phyloP scores from a whole-genome alignment of 805 yeast genomes.

The Pichia ethanolica region DNA sequence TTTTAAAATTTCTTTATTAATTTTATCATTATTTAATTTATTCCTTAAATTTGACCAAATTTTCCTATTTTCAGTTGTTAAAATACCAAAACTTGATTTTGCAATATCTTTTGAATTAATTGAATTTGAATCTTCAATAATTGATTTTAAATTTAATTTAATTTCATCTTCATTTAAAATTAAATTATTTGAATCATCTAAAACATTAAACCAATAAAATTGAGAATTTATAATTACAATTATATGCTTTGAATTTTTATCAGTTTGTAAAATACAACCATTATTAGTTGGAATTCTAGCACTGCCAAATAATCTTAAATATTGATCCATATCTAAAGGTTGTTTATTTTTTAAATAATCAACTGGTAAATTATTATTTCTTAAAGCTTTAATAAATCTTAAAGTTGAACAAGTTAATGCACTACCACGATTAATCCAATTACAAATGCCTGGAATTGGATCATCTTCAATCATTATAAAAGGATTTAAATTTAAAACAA shows the following conservation, averaged over 20 bases:
- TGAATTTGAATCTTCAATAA: constrained; percentile 61
- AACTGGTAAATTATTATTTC: constrained; percentile 64
- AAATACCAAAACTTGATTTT: constrained; percentile 76
- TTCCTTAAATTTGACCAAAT: constrained; percentile 77
- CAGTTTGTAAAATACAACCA: constrained; percentile 84
- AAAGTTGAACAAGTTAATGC: constrained; percentile 68
- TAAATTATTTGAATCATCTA: constrained; percentile 64
- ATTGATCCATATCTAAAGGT: constrained; percentile 87
- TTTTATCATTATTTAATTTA: constrained; percentile 35
- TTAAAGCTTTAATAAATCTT: constrained; percentile 71
- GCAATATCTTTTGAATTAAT: constrained; percentile 54
- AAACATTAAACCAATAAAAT: constrained; percentile 91
- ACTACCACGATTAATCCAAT: constrained; percentile 76
- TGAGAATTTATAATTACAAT: constrained; percentile 80
- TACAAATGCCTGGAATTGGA: constrained; percentile 60
- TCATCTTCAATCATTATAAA: constrained; percentile 87
- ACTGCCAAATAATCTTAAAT: constrained; percentile 78
- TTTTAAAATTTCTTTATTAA: constrained; percentile 62
- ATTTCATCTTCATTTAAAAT: constrained; percentile 70
- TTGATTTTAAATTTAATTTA: constrained; percentile 64
- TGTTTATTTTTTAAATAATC: constrained; percentile 56
- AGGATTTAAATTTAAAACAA: constrained; percentile 87
- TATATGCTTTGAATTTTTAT: constrained; percentile 66
- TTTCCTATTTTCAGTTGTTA: constrained; percentile 84
- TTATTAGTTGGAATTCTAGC: constrained; percentile 75